These are phyloP conservation scores for Iris pallida DNA, from an alignment of 116 monocot genomes.

Conservation along the genomic window DNA sequence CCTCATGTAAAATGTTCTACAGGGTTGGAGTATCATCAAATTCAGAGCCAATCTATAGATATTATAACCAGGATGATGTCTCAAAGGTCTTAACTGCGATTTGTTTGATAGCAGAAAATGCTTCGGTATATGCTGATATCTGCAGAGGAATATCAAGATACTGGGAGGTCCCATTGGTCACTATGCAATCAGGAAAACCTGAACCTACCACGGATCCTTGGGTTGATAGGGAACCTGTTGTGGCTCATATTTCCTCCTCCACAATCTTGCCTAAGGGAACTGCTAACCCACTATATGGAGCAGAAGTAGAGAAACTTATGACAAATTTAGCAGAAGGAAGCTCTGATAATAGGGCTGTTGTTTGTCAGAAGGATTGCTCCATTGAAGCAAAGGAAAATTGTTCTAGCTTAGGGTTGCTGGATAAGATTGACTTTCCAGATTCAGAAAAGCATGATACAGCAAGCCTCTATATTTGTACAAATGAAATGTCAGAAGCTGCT, in stretches of 20 bases:
- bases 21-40: constrained; percentile 37
- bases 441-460: no score
- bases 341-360: neutral
- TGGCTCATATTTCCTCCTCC: neutral
- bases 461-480: neutral
- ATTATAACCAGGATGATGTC: constrained; percentile 56
- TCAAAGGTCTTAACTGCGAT: constrained; percentile 35
- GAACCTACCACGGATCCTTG: constrained; percentile 9
- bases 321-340: neutral
- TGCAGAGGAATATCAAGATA: constrained; percentile 52
- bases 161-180: constrained; percentile 36
- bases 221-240: constrained; percentile 16
- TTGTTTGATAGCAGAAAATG: constrained; percentile 15
- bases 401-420: constrained; percentile 4
- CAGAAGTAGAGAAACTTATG: constrained; percentile 4
- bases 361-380: constrained; percentile 9
- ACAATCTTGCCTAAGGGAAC: neutral
- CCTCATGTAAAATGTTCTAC: constrained; percentile 10
- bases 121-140: constrained; percentile 45
- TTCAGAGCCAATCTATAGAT: constrained; percentile 34
- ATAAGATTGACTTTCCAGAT: constrained; percentile 6
- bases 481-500: constrained; percentile 1
- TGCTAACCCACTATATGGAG: neutral
- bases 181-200: constrained; percentile 5
- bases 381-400: neutral